Evolutionary conservation across 2,329 filamentous ascomycete genomes (phyloP), one percentile per base, ranked within the genome.

Genomic region (Monosporascus cannonballus): DNA sequence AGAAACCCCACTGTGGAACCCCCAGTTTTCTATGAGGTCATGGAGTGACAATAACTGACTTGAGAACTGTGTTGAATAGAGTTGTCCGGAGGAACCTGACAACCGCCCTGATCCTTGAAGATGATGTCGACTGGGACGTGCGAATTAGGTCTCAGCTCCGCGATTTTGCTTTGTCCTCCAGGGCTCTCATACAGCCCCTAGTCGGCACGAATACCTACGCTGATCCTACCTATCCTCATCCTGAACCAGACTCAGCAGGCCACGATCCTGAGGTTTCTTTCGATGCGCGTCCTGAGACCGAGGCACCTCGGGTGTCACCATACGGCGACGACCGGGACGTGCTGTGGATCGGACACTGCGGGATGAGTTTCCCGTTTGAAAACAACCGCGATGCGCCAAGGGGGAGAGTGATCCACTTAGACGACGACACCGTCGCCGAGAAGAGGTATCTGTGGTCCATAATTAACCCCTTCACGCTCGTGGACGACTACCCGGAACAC

Each of bases 291-390:
- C 62, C 62, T 1, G 9, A 46, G 14, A 64, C 60, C 4, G 22
- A n/a, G 1, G 30, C 54, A 3, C 55, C 63, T 3, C 52, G n/a
- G 14, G 41, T 11, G 2, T 74, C 74, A 1, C 75, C 76, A 0
- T 79, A 78, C 51, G 76, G 76, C 15, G 71, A 73, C 47, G 66
- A 71, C 52, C 79, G 76, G 77, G 76, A 79, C 51, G 53, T 79
- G 4, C 69, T 78, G 7, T 78, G 75, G 75, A 61, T 79, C 1
- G 76, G 76, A 36, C 73, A 75, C 54, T 76, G 74, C 51, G 71
- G 71, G 6, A 63, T 65, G 59, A 54, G 57, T 22, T 62, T 69
- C 27, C 60, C 47, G n/a, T 51, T 61, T 11, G 49, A 53, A 3
- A 48, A 52, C 25, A 53, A 59, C 48, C 11, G 8, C 6, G 20